Evolutionary conservation across 306 rosid species (phyloP).

Genomic region (Lupinus albus): DNA sequence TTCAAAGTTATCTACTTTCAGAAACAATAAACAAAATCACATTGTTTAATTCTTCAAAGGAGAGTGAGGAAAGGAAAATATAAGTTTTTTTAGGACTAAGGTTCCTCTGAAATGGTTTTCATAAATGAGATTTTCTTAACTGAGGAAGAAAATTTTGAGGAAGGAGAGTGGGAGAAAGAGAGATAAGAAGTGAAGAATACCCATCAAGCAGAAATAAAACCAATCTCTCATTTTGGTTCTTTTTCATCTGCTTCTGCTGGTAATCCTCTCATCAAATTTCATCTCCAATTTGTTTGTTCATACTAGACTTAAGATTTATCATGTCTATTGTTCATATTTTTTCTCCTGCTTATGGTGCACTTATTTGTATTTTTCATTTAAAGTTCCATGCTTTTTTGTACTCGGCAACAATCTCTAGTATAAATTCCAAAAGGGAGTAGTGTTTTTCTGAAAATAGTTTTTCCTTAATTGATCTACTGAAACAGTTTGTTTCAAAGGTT

Average conservation of each 20-base stretch:
- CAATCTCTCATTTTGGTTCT: constrained; percentile 35
- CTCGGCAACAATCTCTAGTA: constrained; percentile 9
- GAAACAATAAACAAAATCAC: background rate
- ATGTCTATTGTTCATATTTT: background rate
- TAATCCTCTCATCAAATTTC: constrained; percentile 40
- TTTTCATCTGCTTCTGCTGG: constrained; percentile 74
- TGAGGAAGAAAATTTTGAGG: constrained; percentile 54
- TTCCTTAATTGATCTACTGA: constrained; percentile 30
- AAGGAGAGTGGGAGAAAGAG: constrained; percentile 94
- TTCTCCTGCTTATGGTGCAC: background rate
- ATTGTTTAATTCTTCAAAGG: constrained; percentile 14
- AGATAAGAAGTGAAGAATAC: constrained; percentile 49
- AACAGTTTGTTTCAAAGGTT: background rate
- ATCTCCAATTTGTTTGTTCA: background rate
- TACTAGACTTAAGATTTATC: background rate
- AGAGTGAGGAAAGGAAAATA: constrained; percentile 35
- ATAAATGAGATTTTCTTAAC: constrained; percentile 59
- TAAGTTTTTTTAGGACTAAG: constrained; percentile 30
- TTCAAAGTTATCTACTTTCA: constrained; percentile 36
- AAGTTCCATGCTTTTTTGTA: constrained; percentile 30
- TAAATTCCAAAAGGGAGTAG: constrained; percentile 10
- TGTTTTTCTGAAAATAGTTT: background rate
- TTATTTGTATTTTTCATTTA: background rate
- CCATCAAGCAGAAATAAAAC: constrained; percentile 53
- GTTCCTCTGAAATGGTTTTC: constrained; percentile 69